These are phyloP conservation scores for Mycena vitilis DNA, from an alignment of 768 basidiomycete genomes.

Conservation along the genomic window DNA sequence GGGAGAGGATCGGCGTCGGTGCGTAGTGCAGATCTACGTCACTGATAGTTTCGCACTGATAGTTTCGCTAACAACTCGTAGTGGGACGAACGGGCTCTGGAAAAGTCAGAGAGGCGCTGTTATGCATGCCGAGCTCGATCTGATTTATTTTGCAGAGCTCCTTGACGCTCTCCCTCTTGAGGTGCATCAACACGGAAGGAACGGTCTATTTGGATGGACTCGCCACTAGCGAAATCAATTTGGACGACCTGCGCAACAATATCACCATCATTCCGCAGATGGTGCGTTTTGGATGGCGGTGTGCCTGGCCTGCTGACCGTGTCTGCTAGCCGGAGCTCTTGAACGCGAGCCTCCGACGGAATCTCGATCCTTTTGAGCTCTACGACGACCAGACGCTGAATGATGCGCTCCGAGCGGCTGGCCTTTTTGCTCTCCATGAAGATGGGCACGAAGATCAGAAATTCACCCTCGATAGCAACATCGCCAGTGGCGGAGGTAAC, in stretches of 20 bases:
- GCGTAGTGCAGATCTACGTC: neutral
- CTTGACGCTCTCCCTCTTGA: neutral
- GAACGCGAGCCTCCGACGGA: neutral
- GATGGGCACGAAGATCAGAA: neutral
- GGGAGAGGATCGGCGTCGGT: constrained; percentile 60
- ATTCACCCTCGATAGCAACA: neutral
- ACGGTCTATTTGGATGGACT: neutral
- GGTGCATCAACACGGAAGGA: neutral
- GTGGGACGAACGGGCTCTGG: neutral
- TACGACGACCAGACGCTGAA: constrained; percentile 11
- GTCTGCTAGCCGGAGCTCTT: neutral
- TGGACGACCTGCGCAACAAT: neutral
- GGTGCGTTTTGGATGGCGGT: neutral
- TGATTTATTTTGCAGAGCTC: neutral
- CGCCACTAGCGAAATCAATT: neutral
- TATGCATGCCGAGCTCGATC: neutral
- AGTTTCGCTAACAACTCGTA: neutral
- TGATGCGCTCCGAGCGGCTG: constrained; percentile 8
- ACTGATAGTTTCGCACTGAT: too few species aligned
- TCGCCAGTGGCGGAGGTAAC: neutral
- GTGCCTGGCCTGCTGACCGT: too few species aligned
- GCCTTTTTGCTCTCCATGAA: constrained; percentile 2
- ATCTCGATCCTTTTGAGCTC: constrained; percentile 11
- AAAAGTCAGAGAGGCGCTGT: neutral
- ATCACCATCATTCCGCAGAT: neutral